A percentile compares a stretch with the other conserved stretches of the same genome.
phyloP scores from a whole-genome alignment of 1,284 basidiomycete species.

The Malassezia obtusa region DNA sequence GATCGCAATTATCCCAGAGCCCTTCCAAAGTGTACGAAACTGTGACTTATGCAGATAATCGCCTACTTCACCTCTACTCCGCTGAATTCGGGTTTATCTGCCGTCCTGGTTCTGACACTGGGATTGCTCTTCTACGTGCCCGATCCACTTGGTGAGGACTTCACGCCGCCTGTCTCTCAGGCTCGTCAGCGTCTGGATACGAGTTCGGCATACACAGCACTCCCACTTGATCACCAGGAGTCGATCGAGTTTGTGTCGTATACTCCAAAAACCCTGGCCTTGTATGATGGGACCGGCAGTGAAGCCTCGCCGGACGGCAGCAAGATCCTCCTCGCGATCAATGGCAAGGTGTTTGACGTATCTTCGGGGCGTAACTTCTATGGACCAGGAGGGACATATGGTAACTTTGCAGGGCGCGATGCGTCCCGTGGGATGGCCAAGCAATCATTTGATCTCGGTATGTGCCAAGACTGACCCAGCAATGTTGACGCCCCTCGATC shows the following conservation, averaged over 20 bases:
- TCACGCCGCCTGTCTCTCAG: background rate
- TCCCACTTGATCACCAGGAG: constrained; percentile 33
- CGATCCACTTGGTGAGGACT: background rate
- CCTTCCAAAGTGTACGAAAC: background rate
- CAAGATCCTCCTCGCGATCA: constrained; percentile 74
- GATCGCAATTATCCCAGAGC: background rate
- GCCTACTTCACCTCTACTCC: constrained; percentile 4
- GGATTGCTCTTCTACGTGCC: background rate
- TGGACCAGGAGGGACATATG: constrained; percentile 87
- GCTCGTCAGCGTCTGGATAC: background rate
- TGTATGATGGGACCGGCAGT: constrained; percentile 35
- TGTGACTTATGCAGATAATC: background rate
- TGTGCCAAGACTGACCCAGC: constrained; percentile 53
- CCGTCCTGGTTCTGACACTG: background rate
- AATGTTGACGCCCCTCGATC: constrained; percentile 76
- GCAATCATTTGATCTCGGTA: constrained; percentile 69
- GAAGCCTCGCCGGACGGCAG: constrained; percentile 6
- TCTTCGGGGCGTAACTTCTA: constrained; percentile 79
- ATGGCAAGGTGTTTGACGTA: constrained; percentile 81
- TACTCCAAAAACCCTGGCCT: constrained; percentile 40
- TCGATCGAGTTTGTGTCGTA: constrained; percentile 34
- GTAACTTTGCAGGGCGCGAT: constrained; percentile 89
- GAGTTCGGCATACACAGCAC: constrained; percentile 23
- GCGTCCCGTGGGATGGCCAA: constrained; percentile 92
- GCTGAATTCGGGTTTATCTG: constrained; percentile 1